Evolutionary conservation across 148 eudicot genomes (phyloP).

Genomic region (Agrostemma githago): DNA sequence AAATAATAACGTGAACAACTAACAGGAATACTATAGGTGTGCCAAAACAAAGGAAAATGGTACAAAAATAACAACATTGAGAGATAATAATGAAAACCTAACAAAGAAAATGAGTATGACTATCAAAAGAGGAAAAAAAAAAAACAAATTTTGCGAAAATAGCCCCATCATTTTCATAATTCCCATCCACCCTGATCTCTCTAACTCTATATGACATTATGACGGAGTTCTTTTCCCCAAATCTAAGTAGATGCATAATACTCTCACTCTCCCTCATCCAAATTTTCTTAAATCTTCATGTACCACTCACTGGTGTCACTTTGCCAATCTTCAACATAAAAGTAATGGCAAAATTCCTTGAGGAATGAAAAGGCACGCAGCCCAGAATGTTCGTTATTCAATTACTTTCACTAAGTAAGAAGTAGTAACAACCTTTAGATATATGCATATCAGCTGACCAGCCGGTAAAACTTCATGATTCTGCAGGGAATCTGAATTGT

Average conservation of each 20-base stretch:
- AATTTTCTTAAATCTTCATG: neutral
- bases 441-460: slow-evolving; percentile 78
- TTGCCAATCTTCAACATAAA: neutral
- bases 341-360: neutral
- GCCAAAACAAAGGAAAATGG: neutral
- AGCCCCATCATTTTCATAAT: neutral
- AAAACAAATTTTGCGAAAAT: neutral
- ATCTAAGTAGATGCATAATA: neutral
- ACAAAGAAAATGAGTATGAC: neutral
- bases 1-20: neutral
- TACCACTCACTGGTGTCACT: neutral
- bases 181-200: neutral
- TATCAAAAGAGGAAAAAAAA: neutral
- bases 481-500: slow-evolving; percentile 88
- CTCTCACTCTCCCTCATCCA: neutral
- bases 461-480: slow-evolving; percentile 86
- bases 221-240: neutral
- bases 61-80: neutral
- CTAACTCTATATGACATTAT: neutral
- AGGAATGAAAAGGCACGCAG: neutral
- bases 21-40: neutral
- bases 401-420: neutral
- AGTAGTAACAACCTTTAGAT: slow-evolving; percentile 62
- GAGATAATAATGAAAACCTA: neutral
- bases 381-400: neutral